phyloP scores from a whole-genome alignment of 1,284 basidiomycete genomes.

The Sanghuangporus baumii region DNA sequence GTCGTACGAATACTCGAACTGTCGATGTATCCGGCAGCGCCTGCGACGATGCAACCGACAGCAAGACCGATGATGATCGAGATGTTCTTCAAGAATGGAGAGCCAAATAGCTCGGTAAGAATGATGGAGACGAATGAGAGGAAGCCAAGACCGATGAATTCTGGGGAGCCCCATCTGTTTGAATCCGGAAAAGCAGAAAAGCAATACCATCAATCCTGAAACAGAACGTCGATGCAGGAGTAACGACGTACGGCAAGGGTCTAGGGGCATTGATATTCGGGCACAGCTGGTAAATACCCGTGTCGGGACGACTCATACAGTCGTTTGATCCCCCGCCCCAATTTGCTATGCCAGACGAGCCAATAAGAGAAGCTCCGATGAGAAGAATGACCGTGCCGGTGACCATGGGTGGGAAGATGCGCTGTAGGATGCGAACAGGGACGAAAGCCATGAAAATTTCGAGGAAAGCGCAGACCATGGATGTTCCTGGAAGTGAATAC shows the following conservation, averaged over 20 bases:
- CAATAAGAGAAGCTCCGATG: slow-evolving; percentile 75
- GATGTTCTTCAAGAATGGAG: slow-evolving; percentile 77
- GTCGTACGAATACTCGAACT: slow-evolving; percentile 55
- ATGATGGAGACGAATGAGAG: slow-evolving; percentile 76
- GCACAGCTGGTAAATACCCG: slow-evolving; percentile 65
- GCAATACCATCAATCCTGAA: not conserved
- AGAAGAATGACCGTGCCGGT: slow-evolving; percentile 73
- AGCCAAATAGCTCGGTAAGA: slow-evolving; percentile 73
- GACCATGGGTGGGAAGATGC: slow-evolving; percentile 78
- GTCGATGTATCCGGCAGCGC: slow-evolving; percentile 69
- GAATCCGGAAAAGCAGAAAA: not conserved
- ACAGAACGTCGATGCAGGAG: slow-evolving; percentile 4
- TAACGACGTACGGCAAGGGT: slow-evolving; percentile 35
- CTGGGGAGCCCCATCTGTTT: slow-evolving; percentile 67
- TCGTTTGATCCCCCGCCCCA: slow-evolving; percentile 82
- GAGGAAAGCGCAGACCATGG: slow-evolving; percentile 74
- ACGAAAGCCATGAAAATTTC: slow-evolving; percentile 78
- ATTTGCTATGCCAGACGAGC: slow-evolving; percentile 67
- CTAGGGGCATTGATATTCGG: slow-evolving; percentile 62
- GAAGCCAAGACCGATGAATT: slow-evolving; percentile 85
- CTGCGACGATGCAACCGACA: slow-evolving; percentile 76
- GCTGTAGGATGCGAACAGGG: slow-evolving; percentile 55
- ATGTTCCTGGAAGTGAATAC: slow-evolving; percentile 46
- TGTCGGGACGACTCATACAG: slow-evolving; percentile 52
- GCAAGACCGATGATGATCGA: slow-evolving; percentile 70